Evolutionary conservation across 2,329 filamentous ascomycete genomes (phyloP), one percentile per base, ranked within the genome.

Genomic region (Alternaria sp.): DNA sequence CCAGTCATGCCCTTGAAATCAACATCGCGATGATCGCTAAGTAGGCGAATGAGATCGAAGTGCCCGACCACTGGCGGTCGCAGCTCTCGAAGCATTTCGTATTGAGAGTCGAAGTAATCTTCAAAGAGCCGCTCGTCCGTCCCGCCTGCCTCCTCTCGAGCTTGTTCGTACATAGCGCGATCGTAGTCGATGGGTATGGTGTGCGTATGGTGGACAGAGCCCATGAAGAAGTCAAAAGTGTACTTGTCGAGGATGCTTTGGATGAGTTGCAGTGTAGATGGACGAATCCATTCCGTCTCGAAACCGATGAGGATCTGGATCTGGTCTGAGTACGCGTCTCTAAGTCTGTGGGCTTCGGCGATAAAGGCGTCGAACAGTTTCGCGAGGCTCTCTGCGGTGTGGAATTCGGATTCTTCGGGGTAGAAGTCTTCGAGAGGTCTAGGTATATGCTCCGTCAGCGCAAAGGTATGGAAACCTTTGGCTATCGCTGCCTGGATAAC

Each of bases 391-490:
- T 76, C 75, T 50, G 69, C 76, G 5, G 73, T 78, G 61, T 80
- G 71, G 56, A 25, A 54, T 15, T 59, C 44, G 59, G 91, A 90
- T 84, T 99, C 96, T 83, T 97, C 95, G 0, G 96, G 96, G 78
- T 99, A 99, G 57, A 97, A 86, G 81, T 99, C 95, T 61, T 86
- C 83, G 53, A 88, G 83, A 50, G 89, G 88, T 32, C 95, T 91
- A 8, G 95, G 93, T 89, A 99, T 98, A 81, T 99, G 96, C 81
- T 99, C 96, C 1, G 94, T 97, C 62, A 99, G 81, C 21, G 91
- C 93, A 76, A 97, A 93, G 19, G 91, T 91, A 66, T 89, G 88
- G 86, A 96, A 96, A 46, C 91, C 90, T 65, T 91, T 86, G 51
- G 85, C 81, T 70, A 98, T 93, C 68, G 95, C 95, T 12, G 89